Percentiles rank a stretch among this genome's conserved stretches.
These are phyloP conservation scores for Colletotrichum acutatum DNA, from an alignment of 2,329 filamentous ascomycete genomes.

Conservation along the genomic window DNA sequence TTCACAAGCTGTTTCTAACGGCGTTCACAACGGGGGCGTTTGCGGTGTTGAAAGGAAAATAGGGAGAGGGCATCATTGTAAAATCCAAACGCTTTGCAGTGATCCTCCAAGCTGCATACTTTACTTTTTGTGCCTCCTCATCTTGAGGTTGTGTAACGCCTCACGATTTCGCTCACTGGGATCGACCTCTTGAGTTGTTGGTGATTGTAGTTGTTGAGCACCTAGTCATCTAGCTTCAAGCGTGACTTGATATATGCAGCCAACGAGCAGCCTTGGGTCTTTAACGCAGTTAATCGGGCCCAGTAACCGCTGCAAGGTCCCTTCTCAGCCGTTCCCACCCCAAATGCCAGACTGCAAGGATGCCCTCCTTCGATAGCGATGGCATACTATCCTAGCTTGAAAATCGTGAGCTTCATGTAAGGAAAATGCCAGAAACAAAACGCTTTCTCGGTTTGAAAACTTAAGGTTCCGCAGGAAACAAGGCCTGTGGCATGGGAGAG, in stretches of 20 bases:
- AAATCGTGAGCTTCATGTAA: not conserved
- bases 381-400: rapidly evolving
- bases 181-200: not conserved
- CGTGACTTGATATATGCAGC: not conserved
- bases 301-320: no score
- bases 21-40: not conserved
- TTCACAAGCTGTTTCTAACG: not conserved
- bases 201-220: not conserved
- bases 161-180: not conserved
- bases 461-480: not conserved
- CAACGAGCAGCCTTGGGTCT: not conserved
- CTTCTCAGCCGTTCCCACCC: no score
- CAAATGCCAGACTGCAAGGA: not conserved
- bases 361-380: not conserved
- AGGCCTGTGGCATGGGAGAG: not conserved
- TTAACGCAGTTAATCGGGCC: no score
- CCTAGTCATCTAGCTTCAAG: not conserved
- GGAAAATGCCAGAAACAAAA: not conserved
- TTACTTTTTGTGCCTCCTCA: not conserved
- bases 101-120: not conserved
- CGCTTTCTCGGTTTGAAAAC: not conserved
- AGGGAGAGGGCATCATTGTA: not conserved
- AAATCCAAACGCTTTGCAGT: not conserved
- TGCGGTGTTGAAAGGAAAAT: not conserved
- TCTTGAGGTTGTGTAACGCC: not conserved